Conservation (phyloP, 768 basidiomycete species). For the Tulasnella sp. region DNA sequence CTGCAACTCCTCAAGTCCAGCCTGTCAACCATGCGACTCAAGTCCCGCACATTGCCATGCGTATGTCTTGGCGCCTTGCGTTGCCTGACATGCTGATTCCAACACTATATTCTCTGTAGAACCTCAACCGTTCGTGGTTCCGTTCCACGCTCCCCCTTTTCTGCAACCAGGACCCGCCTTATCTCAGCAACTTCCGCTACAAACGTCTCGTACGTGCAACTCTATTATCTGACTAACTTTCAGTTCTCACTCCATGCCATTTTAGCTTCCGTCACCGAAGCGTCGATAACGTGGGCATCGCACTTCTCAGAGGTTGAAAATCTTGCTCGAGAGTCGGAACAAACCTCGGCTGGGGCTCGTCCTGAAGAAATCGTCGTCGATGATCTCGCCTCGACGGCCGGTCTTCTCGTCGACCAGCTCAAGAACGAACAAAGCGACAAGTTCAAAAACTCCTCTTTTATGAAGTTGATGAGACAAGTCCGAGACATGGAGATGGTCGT, state of each 20-base stretch:
- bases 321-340: conserved; percentile 21
- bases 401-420: conserved; percentile 66
- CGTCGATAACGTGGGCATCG: conserved; percentile 11
- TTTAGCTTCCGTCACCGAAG: neutral
- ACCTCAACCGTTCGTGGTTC: neutral
- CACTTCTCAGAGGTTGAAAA: conserved; percentile 19
- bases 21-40: neutral
- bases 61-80: neutral
- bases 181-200: neutral
- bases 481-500: conserved; percentile 72
- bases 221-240: neutral
- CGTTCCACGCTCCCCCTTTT: neutral
- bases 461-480: conserved; percentile 78
- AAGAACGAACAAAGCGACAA: conserved; percentile 71
- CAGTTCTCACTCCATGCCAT: neutral
- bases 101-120: neutral
- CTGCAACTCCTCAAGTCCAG: neutral
- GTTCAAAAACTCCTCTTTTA: conserved; percentile 75
- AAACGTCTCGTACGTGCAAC: neutral
- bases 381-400: conserved; percentile 74
- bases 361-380: conserved; percentile 41
- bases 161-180: neutral
- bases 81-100: neutral
- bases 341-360: neutral
- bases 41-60: neutral